Evolutionary conservation across 2,329 filamentous ascomycete genomes (phyloP).

Genomic region (Alternaria sp.): DNA sequence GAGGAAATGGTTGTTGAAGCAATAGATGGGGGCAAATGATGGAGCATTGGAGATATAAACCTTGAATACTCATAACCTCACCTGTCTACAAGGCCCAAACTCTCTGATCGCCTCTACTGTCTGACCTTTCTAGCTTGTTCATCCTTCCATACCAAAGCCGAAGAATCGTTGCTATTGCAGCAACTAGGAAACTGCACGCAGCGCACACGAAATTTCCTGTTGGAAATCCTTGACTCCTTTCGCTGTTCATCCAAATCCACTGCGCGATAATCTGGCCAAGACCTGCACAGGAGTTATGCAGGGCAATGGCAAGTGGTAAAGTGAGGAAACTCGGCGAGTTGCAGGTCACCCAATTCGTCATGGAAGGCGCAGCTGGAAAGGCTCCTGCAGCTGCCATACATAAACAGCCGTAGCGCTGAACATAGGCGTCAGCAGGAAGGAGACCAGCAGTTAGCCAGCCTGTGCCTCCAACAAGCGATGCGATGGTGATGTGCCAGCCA

Average conservation of each 20-base stretch:
- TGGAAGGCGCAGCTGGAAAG: slow-evolving; percentile 10
- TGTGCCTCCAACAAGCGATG: background rate
- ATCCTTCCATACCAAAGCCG: slow-evolving; percentile 7
- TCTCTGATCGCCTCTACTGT: slow-evolving; percentile 5
- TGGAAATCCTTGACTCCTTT: background rate
- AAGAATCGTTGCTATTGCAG: slow-evolving; percentile 3
- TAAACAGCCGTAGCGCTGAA: slow-evolving; percentile 8
- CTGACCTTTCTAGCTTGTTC: slow-evolving; percentile 7
- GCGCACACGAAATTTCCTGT: slow-evolving; percentile 6
- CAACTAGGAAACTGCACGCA: slow-evolving; percentile 2
- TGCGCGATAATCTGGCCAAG: slow-evolving; percentile 7
- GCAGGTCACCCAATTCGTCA: slow-evolving; percentile 10
- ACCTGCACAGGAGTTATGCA: slow-evolving; percentile 7
- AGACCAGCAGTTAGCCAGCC: slow-evolving; percentile 10
- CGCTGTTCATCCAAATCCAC: slow-evolving; percentile 6
- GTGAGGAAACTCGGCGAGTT: slow-evolving; percentile 13
- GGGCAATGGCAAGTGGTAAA: slow-evolving; percentile 3
- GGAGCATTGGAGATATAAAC: background rate
- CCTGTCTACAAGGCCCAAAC: slow-evolving; percentile 5
- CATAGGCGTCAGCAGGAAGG: slow-evolving; percentile 7
- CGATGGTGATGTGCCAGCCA: slow-evolving; percentile 9
- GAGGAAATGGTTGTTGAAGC: slow-evolving; percentile 26
- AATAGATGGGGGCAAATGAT: slow-evolving; percentile 2
- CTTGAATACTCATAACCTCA: background rate
- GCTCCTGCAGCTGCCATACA: slow-evolving; percentile 11